These are phyloP conservation scores for Aegilops longissima DNA, from an alignment of 176 grass and related monocot species.

Conservation along the genomic window DNA sequence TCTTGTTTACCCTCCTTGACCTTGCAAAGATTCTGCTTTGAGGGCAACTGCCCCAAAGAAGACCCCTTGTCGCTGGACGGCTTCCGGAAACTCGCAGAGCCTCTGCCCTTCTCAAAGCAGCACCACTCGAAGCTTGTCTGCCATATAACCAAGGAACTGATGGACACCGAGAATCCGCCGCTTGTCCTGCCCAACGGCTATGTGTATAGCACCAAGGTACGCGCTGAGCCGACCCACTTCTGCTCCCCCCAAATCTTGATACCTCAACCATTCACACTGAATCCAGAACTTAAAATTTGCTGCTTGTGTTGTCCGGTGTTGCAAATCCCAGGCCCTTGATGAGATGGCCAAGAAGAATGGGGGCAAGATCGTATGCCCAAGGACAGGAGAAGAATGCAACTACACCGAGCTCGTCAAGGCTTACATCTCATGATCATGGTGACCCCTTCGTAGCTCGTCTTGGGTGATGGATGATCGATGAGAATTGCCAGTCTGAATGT, in stretches of 20 bases:
- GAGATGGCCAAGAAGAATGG: slow-evolving; percentile 89
- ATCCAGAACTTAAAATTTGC: not conserved
- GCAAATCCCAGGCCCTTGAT: slow-evolving; percentile 69
- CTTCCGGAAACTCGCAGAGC: slow-evolving; percentile 85
- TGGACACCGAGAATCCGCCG: slow-evolving; percentile 96
- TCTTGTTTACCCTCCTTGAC: slow-evolving; percentile 52
- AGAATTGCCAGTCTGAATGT: slow-evolving; percentile 35
- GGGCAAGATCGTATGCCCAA: slow-evolving; percentile 84
- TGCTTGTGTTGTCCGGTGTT: not conserved
- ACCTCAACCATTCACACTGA: not conserved
- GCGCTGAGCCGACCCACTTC: not conserved
- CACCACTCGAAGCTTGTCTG: slow-evolving; percentile 96
- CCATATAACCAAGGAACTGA: slow-evolving; percentile 94
- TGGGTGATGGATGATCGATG: not conserved
- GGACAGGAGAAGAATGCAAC: slow-evolving; percentile 60
- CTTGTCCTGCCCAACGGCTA: slow-evolving; percentile 89
- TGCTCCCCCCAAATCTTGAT: not conserved
- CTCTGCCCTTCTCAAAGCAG: slow-evolving; percentile 81
- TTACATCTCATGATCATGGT: slow-evolving; percentile 61
- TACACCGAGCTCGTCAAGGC: slow-evolving; percentile 81
- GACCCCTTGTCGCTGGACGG: slow-evolving; percentile 77
- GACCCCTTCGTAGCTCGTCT: not conserved
- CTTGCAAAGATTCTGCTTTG: slow-evolving; percentile 66
- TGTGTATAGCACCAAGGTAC: slow-evolving; percentile 93
- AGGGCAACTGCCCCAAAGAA: slow-evolving; percentile 83